A percentile compares a stretch with the other conserved stretches of the same genome.
phyloP scores from a whole-genome alignment of 192 early-diverging fungal species.

The Borealophlyctis nickersoniae region DNA sequence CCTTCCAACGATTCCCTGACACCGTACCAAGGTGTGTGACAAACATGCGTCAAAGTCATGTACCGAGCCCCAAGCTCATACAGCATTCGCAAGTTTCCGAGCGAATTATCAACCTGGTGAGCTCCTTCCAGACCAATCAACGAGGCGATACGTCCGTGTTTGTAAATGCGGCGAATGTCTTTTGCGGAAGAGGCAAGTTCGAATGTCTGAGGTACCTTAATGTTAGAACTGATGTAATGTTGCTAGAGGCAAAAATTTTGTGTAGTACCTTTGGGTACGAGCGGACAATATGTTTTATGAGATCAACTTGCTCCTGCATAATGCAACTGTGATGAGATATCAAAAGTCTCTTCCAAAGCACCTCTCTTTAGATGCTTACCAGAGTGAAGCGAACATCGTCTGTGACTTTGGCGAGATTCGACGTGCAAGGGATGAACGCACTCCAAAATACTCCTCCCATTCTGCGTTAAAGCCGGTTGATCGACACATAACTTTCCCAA shows the following conservation, averaged over 20 bases:
- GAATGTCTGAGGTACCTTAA: constrained; percentile 22
- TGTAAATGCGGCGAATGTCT: constrained; percentile 44
- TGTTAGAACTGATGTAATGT: not conserved
- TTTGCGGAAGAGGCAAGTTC: constrained; percentile 36
- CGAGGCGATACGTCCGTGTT: constrained; percentile 49
- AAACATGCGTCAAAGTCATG: constrained; percentile 66
- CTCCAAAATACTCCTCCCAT: constrained; percentile 41
- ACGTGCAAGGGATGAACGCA: constrained; percentile 31
- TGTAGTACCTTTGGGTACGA: constrained; percentile 37
- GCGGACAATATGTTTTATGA: constrained; percentile 55
- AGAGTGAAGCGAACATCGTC: constrained; percentile 32
- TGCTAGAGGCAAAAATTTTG: not conserved
- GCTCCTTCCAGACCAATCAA: constrained; percentile 69
- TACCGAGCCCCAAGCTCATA: constrained; percentile 63
- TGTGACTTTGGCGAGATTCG: constrained; percentile 8
- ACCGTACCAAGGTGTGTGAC: constrained; percentile 59
- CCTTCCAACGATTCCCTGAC: too few species aligned
- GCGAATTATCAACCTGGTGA: constrained; percentile 60
- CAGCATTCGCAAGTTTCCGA: constrained; percentile 50
- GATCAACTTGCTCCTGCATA: constrained; percentile 54
- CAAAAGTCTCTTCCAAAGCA: too few species aligned
- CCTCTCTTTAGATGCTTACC: too few species aligned
- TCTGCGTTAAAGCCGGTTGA: not conserved
- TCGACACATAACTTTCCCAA: too few species aligned
- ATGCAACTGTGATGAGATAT: too few species aligned